These are phyloP conservation scores for Cryphonectria radicalis DNA, from an alignment of 2,329 filamentous ascomycete species.

Conservation along the genomic window DNA sequence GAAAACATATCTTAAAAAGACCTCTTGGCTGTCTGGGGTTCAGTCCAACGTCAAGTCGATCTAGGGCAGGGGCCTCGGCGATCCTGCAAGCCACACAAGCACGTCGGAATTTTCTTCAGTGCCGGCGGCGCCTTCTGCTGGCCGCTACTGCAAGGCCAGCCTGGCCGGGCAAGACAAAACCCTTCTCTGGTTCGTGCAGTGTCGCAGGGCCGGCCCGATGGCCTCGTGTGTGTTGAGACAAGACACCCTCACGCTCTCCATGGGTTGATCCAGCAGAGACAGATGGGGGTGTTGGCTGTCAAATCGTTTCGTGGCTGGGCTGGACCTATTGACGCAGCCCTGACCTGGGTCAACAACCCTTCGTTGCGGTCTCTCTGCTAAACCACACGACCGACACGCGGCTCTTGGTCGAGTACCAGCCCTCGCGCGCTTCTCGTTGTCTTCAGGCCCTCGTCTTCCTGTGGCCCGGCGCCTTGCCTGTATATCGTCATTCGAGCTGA, in stretches of 20 bases:
- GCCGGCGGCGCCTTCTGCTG: neutral
- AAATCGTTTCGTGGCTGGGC: neutral
- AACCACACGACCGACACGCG: neutral
- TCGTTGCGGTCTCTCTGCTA: neutral
- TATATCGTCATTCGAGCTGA: neutral
- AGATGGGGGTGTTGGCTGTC: neutral
- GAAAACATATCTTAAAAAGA: neutral
- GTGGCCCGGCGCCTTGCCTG: neutral
- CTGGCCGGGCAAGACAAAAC: neutral
- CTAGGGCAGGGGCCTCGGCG: neutral
- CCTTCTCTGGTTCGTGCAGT: slow-evolving; percentile 7
- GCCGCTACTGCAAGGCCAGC: neutral
- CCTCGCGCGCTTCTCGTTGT: neutral
- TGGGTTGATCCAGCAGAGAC: neutral
- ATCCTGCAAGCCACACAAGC: slow-evolving; percentile 6
- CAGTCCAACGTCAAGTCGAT: neutral
- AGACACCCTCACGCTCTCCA: neutral
- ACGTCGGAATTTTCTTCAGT: neutral
- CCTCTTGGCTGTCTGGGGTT: neutral
- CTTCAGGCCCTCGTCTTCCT: neutral
- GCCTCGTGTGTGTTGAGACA: neutral
- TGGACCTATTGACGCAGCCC: neutral
- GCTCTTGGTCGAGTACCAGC: neutral
- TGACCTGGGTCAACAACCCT: neutral
- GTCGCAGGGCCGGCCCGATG: neutral